A percentile compares a stretch with the other conserved stretches of the same genome.
These are phyloP conservation scores for Trypanosoma platydactyli DNA, from an alignment of 208 protist genomes.

Conservation along the genomic window DNA sequence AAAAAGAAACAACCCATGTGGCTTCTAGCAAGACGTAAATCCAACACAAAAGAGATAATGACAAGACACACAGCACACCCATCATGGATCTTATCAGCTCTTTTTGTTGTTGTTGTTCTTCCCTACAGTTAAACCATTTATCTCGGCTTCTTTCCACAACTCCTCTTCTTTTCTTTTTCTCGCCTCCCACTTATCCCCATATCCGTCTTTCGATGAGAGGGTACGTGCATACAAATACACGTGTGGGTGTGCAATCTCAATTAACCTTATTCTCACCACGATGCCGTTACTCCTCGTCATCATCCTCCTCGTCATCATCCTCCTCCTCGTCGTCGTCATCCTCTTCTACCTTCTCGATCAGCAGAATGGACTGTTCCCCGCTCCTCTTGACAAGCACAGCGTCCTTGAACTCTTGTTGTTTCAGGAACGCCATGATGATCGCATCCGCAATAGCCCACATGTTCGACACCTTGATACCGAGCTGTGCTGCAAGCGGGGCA, in stretches of 20 bases:
- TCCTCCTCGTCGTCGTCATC: slow-evolving; percentile 77
- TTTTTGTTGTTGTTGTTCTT: slow-evolving; percentile 1
- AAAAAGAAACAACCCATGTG: background rate
- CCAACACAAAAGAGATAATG: slow-evolving; percentile 3
- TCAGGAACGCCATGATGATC: slow-evolving; percentile 65
- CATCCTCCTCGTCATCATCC: slow-evolving; percentile 47
- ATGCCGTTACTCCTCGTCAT: slow-evolving; percentile 22
- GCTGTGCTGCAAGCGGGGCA: slow-evolving; percentile 50
- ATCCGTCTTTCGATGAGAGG: no score
- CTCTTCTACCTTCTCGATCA: slow-evolving; percentile 46
- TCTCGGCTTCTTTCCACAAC: background rate
- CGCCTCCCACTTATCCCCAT: background rate
- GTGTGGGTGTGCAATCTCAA: background rate
- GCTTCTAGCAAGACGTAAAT: background rate
- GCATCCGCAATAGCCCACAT: slow-evolving; percentile 84
- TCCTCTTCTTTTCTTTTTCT: slow-evolving; percentile 12
- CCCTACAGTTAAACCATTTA: slow-evolving; percentile 4
- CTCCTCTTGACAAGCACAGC: slow-evolving; percentile 62
- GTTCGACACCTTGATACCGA: slow-evolving; percentile 61
- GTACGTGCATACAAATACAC: no score
- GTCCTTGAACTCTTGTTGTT: slow-evolving; percentile 41
- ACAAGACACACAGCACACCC: background rate
- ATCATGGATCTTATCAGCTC: background rate
- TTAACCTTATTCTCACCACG: background rate
- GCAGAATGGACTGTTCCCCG: slow-evolving; percentile 35